Conservation (phyloP, 257 asterid species). For the Solanum chmielewskii region DNA sequence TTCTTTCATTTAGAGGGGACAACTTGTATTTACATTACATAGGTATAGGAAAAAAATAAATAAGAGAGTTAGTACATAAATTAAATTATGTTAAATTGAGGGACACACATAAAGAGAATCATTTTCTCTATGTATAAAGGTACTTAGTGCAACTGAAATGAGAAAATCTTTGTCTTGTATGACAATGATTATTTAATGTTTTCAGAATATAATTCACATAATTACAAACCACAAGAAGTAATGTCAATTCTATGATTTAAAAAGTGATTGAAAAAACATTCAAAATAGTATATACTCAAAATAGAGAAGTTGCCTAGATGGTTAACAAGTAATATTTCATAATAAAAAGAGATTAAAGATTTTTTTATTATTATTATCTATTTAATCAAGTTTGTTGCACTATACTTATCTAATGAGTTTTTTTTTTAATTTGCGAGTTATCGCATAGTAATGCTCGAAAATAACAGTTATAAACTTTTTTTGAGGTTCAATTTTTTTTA, state of each 20-base stretch:
- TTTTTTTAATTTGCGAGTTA: neutral
- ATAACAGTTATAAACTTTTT: rapidly evolving
- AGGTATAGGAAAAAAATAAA: neutral
- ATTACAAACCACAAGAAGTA: neutral
- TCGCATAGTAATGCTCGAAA: rapidly evolving
- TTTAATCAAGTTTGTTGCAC: neutral
- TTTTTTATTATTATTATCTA: neutral
- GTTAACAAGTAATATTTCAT: no score
- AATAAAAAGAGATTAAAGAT: neutral
- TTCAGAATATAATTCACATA: neutral
- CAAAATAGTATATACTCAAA: neutral
- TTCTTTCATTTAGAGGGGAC: neutral
- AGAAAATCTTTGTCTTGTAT: neutral
- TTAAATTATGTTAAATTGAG: neutral
- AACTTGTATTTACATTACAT: neutral
- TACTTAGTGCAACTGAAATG: neutral
- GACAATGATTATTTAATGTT: neutral
- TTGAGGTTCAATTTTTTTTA: no score
- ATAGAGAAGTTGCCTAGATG: neutral
- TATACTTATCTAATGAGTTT: neutral
- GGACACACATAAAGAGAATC: neutral
- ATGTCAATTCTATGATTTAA: neutral
- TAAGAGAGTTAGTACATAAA: neutral
- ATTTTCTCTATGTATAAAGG: neutral
- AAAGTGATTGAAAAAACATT: neutral